phyloP scores from a whole-genome alignment of 805 yeast species.

The Ogataea sp. region DNA sequence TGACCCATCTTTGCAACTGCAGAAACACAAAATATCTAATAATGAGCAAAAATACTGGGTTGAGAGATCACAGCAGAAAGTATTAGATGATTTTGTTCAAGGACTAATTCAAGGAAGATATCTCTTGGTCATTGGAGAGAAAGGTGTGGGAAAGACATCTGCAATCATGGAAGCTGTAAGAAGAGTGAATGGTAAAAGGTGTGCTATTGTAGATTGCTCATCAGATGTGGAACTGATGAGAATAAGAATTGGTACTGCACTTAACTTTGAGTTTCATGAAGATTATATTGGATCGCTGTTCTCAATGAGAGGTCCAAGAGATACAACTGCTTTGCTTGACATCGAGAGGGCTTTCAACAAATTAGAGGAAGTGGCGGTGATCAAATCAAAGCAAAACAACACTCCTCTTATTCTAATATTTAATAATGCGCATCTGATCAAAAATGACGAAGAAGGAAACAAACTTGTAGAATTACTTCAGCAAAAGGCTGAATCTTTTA shows the following conservation, averaged over 20 bases:
- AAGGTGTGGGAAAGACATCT: slow-evolving; percentile 81
- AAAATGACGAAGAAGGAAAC: slow-evolving; percentile 66
- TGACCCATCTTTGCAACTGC: slow-evolving; percentile 54
- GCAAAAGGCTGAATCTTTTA: slow-evolving; percentile 72
- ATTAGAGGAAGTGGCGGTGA: slow-evolving; percentile 63
- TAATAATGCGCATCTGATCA: slow-evolving; percentile 67
- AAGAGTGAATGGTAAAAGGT: slow-evolving; percentile 52
- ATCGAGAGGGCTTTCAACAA: slow-evolving; percentile 77
- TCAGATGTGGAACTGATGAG: slow-evolving; percentile 81
- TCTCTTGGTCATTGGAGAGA: slow-evolving; percentile 69
- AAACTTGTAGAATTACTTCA: slow-evolving; percentile 67
- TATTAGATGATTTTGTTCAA: slow-evolving; percentile 54
- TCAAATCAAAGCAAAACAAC: slow-evolving; percentile 30
- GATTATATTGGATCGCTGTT: slow-evolving; percentile 80
- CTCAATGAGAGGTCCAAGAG: slow-evolving; percentile 77
- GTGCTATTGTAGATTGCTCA: slow-evolving; percentile 72
- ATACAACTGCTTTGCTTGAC: slow-evolving; percentile 72
- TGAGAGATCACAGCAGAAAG: slow-evolving; percentile 56
- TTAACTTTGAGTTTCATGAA: slow-evolving; percentile 66
- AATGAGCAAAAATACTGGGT: slow-evolving; percentile 49
- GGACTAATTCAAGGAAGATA: slow-evolving; percentile 66
- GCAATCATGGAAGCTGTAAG: slow-evolving; percentile 65
- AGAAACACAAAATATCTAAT: slow-evolving; percentile 40
- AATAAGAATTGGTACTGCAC: slow-evolving; percentile 65
- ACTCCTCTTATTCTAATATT: slow-evolving; percentile 63